Percentiles rank a stretch among this genome's conserved stretches.
phyloP scores from a whole-genome alignment of 1,284 basidiomycete species.

The Trichosporon sp. region DNA sequence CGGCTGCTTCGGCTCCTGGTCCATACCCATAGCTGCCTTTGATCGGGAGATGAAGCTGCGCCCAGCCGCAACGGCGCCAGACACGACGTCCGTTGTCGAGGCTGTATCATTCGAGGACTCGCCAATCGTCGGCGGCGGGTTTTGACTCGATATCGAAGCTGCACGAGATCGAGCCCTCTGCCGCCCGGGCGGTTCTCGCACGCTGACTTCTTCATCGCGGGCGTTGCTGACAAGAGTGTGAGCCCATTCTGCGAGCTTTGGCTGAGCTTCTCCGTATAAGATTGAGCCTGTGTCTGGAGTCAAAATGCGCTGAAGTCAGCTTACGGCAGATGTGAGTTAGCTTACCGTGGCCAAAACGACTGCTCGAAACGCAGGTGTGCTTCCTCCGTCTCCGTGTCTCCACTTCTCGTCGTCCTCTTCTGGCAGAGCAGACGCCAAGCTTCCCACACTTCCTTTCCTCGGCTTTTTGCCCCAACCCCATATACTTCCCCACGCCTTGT shows the following conservation, averaged over 20 bases:
- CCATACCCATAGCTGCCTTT: neutral
- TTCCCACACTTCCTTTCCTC: slow-evolving; percentile 6
- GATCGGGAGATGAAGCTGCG: neutral
- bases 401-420: slow-evolving; percentile 34
- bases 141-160: slow-evolving; percentile 47
- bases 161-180: slow-evolving; percentile 29
- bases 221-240: slow-evolving; percentile 66
- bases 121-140: neutral
- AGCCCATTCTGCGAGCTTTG: slow-evolving; percentile 61
- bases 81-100: neutral
- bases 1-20: slow-evolving; percentile 37
- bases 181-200: slow-evolving; percentile 37
- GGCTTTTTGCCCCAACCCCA: slow-evolving; percentile 18
- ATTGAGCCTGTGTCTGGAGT: slow-evolving; percentile 71
- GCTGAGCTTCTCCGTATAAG: slow-evolving; percentile 60
- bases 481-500: slow-evolving; percentile 7
- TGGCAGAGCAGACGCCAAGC: slow-evolving; percentile 3
- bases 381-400: slow-evolving; percentile 41
- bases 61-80: neutral
- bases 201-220: slow-evolving; percentile 60
- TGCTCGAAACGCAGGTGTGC: slow-evolving; percentile 38
- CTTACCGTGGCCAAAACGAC: slow-evolving; percentile 46
- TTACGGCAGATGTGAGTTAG: neutral
- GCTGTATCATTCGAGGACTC: neutral
- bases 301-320: slow-evolving; percentile 60